These are phyloP conservation scores for maize (Zea mays) DNA, from an alignment of 176 grass and related monocot species.

Conservation along the genomic window Zm-B73-REFERENCE-NAM-5.0 NC_050105.1:67854001-67854500, in stretches of 20 bases:
- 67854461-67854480: background rate
- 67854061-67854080: background rate
- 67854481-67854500: no score
- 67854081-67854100: background rate
- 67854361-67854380: constrained; percentile 45
- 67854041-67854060: background rate
- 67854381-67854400: background rate
- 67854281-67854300: constrained; percentile 54
- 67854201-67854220: constrained; percentile 85
- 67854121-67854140: constrained; percentile 52
- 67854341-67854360: constrained; percentile 20
- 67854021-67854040: background rate
- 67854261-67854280: constrained; percentile 70
- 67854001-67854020: background rate
- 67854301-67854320: constrained; percentile 15
- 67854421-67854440: background rate
- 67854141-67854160: constrained; percentile 90
- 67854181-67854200: constrained; percentile 91
- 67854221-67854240: constrained; percentile 66
- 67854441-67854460: background rate
- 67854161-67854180: constrained; percentile 91
- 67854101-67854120: background rate
- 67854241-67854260: constrained; percentile 90
- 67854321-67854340: constrained; percentile 19
- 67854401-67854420: background rate